Evolutionary conservation across 73 alveolate genomes (phyloP).

Genomic region (Paramecium octaurelia): DNA sequence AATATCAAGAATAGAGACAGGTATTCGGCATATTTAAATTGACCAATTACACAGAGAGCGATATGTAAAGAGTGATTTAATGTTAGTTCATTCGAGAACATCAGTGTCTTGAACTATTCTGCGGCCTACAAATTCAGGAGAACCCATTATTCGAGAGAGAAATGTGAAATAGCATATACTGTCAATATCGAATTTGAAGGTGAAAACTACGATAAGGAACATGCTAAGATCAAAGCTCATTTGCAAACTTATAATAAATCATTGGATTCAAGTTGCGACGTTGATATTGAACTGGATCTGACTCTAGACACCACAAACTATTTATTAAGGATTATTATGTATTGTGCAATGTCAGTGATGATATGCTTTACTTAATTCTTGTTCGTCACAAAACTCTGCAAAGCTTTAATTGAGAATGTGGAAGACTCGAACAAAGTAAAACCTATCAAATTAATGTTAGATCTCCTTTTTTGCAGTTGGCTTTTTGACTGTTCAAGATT

Average conservation of each 20-base stretch:
- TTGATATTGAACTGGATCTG: background rate
- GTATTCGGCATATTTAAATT: background rate
- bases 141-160: background rate
- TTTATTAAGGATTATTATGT: background rate
- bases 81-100: background rate
- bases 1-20: background rate
- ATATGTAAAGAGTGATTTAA: background rate
- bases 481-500: conserved; percentile 2
- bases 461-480: conserved; percentile 4
- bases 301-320: background rate
- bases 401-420: background rate
- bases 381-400: background rate
- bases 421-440: conserved; percentile 8
- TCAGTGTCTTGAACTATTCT: background rate
- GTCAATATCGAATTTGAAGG: background rate
- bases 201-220: background rate
- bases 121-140: background rate
- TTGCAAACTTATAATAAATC: background rate
- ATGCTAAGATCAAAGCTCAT: background rate
- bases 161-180: background rate
- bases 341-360: conserved; percentile 23
- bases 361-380: conserved; percentile 35
- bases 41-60: background rate
- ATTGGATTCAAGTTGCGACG: background rate
- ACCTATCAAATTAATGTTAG: background rate